Percentiles rank a stretch among this genome's conserved stretches.
These are phyloP conservation scores for Penicillium corylophilum DNA, from an alignment of 2,329 filamentous ascomycete species.

Conservation along the genomic window DNA sequence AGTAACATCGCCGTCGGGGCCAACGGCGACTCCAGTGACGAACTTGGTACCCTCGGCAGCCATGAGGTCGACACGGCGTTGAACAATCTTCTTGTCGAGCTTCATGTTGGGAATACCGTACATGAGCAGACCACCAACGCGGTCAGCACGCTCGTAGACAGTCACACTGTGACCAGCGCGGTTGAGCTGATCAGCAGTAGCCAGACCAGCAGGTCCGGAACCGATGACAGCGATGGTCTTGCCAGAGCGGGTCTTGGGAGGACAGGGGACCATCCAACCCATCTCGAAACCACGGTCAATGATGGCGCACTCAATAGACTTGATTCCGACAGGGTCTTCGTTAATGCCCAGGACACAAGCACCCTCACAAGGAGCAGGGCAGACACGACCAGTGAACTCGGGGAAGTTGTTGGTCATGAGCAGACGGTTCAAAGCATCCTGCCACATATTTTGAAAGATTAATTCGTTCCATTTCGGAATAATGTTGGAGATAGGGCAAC, in stretches of 20 bases:
- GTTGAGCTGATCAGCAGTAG: conserved; percentile 90
- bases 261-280: conserved; percentile 92
- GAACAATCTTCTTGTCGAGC: conserved; percentile 95
- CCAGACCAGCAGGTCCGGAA: conserved; percentile 87
- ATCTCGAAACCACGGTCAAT: conserved; percentile 96
- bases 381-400: conserved; percentile 95
- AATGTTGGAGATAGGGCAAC: conserved; percentile 94
- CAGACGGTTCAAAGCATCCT: conserved; percentile 84
- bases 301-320: conserved; percentile 96
- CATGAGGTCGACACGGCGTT: conserved; percentile 94
- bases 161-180: conserved; percentile 84
- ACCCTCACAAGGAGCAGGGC: conserved; percentile 93
- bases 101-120: conserved; percentile 99
- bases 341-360: conserved; percentile 96
- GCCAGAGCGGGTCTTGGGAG: conserved; percentile 76
- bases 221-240: conserved; percentile 88
- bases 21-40: conserved; percentile 73
- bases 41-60: conserved; percentile 82
- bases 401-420: conserved; percentile 99
- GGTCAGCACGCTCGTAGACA: conserved; percentile 89
- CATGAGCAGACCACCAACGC: conserved; percentile 89
- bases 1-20: conserved; percentile 67
- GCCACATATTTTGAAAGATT: conserved; percentile 75
- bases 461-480: conserved; percentile 97
- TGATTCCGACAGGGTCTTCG: conserved; percentile 95